Conservation (phyloP, 345 rosid genomes). For the Brassica napus region DNA sequence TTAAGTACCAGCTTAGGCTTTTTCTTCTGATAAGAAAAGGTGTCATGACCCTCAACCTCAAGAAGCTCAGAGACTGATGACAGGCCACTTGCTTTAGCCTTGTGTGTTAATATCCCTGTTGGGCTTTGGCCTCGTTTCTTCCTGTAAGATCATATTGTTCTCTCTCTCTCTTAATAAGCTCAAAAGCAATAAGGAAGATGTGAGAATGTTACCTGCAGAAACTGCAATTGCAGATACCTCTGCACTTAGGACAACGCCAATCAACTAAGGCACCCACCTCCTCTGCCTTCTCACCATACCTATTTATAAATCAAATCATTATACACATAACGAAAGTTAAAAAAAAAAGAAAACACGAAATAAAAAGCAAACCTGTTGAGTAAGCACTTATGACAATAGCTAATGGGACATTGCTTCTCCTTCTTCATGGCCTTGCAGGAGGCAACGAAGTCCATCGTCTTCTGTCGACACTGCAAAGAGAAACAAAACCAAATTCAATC, state of each 20-base stretch:
- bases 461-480: conserved; percentile 42
- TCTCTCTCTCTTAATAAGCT: neutral
- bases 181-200: neutral
- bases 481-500: neutral
- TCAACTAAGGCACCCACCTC: conserved; percentile 24
- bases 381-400: conserved; percentile 41
- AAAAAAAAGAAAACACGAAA: no score
- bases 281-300: conserved; percentile 45
- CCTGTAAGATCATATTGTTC: neutral
- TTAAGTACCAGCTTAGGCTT: conserved; percentile 28
- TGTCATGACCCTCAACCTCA: conserved; percentile 46
- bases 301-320: neutral
- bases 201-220: conserved; percentile 14
- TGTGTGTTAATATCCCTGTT: conserved; percentile 6
- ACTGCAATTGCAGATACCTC: conserved; percentile 25
- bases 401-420: conserved; percentile 27
- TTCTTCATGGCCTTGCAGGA: conserved; percentile 28
- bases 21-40: conserved; percentile 28
- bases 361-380: conserved; percentile 27
- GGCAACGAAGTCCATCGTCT: conserved; percentile 41
- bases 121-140: conserved; percentile 17
- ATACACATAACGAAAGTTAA: neutral
- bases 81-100: conserved; percentile 49
- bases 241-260: conserved; percentile 36
- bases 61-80: conserved; percentile 72